These are phyloP conservation scores for Pseudogymnoascus sp. DNA, from an alignment of 2,329 filamentous ascomycete genomes.

Conservation along the genomic window DNA sequence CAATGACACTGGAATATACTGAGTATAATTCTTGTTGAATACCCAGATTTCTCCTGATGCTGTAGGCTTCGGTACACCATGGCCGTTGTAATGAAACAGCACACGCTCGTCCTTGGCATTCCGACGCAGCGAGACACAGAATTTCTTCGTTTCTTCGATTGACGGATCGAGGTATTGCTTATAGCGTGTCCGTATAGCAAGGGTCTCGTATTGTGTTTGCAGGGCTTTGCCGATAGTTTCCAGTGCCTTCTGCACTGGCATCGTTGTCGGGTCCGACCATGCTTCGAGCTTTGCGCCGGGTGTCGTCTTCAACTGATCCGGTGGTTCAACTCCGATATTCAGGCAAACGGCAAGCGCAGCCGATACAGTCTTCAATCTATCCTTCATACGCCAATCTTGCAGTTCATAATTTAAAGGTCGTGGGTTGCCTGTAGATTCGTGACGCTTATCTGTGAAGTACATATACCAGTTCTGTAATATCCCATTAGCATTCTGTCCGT, in stretches of 20 bases:
- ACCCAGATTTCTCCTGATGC: constrained; percentile 98
- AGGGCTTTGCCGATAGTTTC: constrained; percentile 93
- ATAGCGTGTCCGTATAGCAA: constrained; percentile 91
- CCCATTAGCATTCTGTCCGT: constrained; percentile 15
- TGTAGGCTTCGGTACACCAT: constrained; percentile 92
- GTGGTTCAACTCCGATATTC: constrained; percentile 95
- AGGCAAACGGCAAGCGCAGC: constrained; percentile 89
- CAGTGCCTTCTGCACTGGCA: constrained; percentile 73
- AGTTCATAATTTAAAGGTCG: constrained; percentile 58
- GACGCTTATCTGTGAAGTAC: constrained; percentile 98
- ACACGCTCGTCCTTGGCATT: constrained; percentile 95
- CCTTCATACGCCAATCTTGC: constrained; percentile 96
- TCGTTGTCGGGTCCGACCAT: constrained; percentile 86
- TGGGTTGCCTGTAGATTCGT: constrained; percentile 87
- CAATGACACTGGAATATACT: constrained; percentile 94
- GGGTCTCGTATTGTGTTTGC: constrained; percentile 92
- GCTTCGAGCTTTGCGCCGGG: constrained; percentile 91
- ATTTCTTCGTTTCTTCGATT: constrained; percentile 94
- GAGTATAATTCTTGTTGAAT: constrained; percentile 97
- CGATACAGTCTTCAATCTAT: constrained; percentile 92
- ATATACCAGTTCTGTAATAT: constrained; percentile 86
- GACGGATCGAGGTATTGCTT: constrained; percentile 96
- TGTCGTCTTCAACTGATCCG: constrained; percentile 91
- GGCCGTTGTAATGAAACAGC: constrained; percentile 97
- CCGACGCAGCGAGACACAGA: constrained; percentile 78